A percentile compares a stretch with the other conserved stretches of the same genome.
Conservation (phyloP, 225 moss, liverwort and hornwort genomes). For the Antitrichia curtipendula region DNA sequence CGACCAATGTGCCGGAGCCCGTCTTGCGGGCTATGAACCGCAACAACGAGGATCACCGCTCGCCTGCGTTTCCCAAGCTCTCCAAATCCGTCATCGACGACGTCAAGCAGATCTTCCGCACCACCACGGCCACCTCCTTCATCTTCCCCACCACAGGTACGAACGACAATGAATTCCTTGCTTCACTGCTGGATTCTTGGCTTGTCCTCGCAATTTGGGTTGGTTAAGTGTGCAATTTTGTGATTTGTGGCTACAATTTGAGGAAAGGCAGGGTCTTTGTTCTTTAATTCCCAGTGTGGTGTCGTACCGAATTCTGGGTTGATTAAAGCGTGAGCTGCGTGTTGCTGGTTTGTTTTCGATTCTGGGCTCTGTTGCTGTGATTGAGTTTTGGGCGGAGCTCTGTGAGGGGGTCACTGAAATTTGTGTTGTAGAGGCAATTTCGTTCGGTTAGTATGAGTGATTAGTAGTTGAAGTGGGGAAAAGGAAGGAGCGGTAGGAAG, state of each 20-base stretch:
- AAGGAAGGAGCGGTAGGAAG: neutral
- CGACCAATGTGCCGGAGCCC: conserved; percentile 82
- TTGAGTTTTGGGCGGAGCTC: neutral
- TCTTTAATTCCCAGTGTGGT: neutral
- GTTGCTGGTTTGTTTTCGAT: neutral
- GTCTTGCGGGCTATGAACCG: conserved; percentile 86
- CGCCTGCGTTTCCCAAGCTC: conserved; percentile 84
- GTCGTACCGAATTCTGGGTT: neutral
- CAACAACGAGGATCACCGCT: conserved; percentile 88
- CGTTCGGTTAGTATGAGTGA: neutral
- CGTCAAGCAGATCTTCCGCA: conserved; percentile 76
- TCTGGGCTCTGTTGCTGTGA: neutral
- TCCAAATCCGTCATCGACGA: conserved; percentile 78
- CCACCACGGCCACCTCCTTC: conserved; percentile 67
- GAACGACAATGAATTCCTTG: neutral
- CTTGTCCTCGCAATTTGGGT: neutral
- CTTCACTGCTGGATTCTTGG: neutral
- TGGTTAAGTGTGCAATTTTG: neutral
- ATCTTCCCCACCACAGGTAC: conserved; percentile 82
- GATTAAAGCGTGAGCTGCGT: neutral
- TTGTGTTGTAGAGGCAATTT: neutral
- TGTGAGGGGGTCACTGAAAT: neutral
- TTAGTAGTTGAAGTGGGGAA: neutral
- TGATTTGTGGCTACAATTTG: neutral
- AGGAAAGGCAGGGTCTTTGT: neutral